Percentiles rank a stretch among this genome's conserved stretches.
Conservation (phyloP, 345 rosid species). For the Arabidopsis suecica region DNA sequence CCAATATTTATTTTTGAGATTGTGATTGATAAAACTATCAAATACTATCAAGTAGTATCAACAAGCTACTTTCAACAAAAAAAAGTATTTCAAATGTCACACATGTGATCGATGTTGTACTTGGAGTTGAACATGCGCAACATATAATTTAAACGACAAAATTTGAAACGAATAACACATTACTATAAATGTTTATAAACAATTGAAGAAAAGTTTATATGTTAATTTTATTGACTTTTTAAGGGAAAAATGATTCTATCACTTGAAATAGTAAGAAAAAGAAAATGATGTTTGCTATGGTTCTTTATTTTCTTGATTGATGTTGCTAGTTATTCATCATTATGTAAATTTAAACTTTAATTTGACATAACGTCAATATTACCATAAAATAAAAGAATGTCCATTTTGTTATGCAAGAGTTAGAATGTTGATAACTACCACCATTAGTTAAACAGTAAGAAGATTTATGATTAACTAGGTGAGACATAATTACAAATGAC, state of each 20-base stretch:
- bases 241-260: background rate
- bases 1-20: slow-evolving; percentile 14
- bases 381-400: too few relatives aligned
- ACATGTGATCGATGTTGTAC: slow-evolving; percentile 7
- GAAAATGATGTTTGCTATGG: background rate
- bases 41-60: background rate
- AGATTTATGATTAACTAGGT: slow-evolving; percentile 18
- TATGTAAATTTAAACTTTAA: too few relatives aligned
- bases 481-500: slow-evolving; percentile 32
- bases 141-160: background rate
- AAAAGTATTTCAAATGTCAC: background rate
- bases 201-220: too few relatives aligned
- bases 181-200: background rate
- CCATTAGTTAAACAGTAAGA: slow-evolving; percentile 9
- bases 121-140: background rate
- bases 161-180: background rate
- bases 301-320: too few relatives aligned
- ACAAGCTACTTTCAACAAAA: background rate
- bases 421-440: background rate
- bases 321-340: too few relatives aligned
- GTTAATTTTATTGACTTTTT: background rate
- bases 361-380: too few relatives aligned
- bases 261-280: background rate
- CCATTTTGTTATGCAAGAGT: too few relatives aligned
- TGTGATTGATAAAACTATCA: slow-evolving; percentile 25